A percentile compares a stretch with the other conserved stretches of the same genome.
phyloP scores from a whole-genome alignment of 2,329 filamentous ascomycete genomes.

The Cordyceps cicadae region DNA sequence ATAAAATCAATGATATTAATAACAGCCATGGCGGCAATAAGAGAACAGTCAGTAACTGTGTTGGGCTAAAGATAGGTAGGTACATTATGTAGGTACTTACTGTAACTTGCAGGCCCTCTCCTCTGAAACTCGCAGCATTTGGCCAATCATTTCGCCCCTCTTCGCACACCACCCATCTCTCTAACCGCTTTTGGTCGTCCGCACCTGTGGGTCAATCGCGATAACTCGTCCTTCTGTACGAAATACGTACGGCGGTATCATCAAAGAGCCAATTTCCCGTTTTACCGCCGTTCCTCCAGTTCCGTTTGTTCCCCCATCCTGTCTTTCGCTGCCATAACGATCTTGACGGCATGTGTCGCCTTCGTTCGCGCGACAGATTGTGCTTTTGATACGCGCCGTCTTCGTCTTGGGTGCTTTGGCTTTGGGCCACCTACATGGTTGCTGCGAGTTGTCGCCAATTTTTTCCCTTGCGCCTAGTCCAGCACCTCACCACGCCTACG shows the following conservation, averaged over 20 bases:
- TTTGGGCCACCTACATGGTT: not conserved
- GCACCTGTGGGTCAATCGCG: constrained; percentile 7
- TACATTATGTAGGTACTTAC: no score
- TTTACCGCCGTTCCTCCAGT: constrained; percentile 2
- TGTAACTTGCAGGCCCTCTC: not conserved
- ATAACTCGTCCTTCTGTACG: not conserved
- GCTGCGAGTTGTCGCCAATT: not conserved
- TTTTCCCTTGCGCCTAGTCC: not conserved
- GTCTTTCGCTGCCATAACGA: constrained; percentile 5
- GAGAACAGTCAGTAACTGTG: no score
- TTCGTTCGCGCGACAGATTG: constrained; percentile 12
- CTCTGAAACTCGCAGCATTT: not conserved
- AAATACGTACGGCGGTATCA: not conserved
- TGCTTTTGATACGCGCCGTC: constrained; percentile 10
- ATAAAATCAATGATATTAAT: no score
- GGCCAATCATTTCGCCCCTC: not conserved
- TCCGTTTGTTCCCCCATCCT: constrained; percentile 3
- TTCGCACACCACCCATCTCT: not conserved
- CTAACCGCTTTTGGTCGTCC: constrained; percentile 1
- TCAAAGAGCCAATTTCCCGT: constrained; percentile 13
- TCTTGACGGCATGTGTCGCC: constrained; percentile 15
- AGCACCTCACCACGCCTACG: no score
- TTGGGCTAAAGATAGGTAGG: no score
- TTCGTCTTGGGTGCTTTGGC: not conserved
- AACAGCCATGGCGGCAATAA: no score